Evolutionary conservation across 1,284 basidiomycete species (phyloP).

Genomic region (Trichosporon sp.): DNA sequence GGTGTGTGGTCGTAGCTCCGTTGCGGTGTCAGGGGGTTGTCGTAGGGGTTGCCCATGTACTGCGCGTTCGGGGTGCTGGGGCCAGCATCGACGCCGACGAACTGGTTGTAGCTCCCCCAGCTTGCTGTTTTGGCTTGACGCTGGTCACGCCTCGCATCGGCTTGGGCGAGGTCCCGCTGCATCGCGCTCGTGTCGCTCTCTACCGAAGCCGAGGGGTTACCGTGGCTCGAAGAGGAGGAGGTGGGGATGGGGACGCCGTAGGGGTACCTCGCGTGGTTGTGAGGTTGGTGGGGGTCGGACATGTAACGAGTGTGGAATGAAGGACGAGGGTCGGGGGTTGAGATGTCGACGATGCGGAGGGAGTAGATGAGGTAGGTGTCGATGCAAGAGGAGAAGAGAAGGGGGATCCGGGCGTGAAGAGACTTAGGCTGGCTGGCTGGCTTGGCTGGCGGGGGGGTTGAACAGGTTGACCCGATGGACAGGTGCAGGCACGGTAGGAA

Average conservation of each 20-base stretch:
- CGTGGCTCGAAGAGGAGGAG: neutral
- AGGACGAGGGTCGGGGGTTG: neutral
- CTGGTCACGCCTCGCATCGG: neutral
- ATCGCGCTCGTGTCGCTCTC: neutral
- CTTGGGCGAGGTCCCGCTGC: neutral
- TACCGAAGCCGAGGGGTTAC: neutral
- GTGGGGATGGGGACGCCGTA: slow-evolving; percentile 9
- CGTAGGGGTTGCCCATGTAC: neutral
- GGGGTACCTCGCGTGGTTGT: neutral
- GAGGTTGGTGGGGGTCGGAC: neutral
- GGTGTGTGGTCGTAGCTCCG: neutral
- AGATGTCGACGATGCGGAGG: neutral
- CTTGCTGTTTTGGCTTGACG: neutral
- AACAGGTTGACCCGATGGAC: too few relatives aligned
- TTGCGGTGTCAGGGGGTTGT: neutral
- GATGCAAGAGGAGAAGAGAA: neutral
- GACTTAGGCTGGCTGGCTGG: too few relatives aligned
- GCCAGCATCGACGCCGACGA: neutral
- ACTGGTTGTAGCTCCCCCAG: slow-evolving; percentile 19
- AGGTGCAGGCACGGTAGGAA: too few relatives aligned
- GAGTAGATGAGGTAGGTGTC: neutral
- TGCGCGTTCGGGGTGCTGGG: neutral
- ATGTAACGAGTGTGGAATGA: neutral
- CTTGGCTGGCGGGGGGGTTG: too few relatives aligned
- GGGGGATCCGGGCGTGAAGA: too few relatives aligned